Evolutionary conservation across 805 yeast genomes (phyloP), one percentile per base, ranked within the genome.

Genomic region (Kodamaea laetipori): DNA sequence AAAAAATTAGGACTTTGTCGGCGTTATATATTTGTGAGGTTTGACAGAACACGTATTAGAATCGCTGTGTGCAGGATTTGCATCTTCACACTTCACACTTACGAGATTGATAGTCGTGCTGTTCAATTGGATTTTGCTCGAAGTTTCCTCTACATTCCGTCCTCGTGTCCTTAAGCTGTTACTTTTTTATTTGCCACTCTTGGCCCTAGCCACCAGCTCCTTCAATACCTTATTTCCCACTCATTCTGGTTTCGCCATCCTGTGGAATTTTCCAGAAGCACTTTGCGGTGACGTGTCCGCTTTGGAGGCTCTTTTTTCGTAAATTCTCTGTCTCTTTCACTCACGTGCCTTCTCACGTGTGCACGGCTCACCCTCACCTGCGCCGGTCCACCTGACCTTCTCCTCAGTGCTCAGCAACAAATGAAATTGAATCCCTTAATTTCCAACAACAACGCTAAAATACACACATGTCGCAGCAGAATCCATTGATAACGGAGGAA

Each of bases 401-500:
- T 30, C 34, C 34, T 13, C 34, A 13, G 10, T 30, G 32, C 13
- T 26, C 32, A 37, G 39, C 39, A 37, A 37, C 39, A 37, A 37
- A 37, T 37, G 39, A 37, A 37, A 37, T 37, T 37, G 30, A 37
- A n/a, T 17, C 30, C 39, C 30, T 37, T 25, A 26, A 37, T 19
- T 25, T 17, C 39, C 39, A 37, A 11, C 39, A 25, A 27, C 15
- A 7, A 11, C 17, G 31, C 31, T 27, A 17, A 27, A 11, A 12
- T 8, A 12, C 13, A 9, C 6, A 27, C 40, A 50, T 50, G 53
- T 44, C 53, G 10, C 45, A 44, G 34, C 44, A 42, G 12, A 44
- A 39, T 24, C 27, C 45, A 17, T 53, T 51, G 45, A 51, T 50
- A 26, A 49, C 55, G 33, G 77, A 76, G 43, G 90, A 83, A 62